Percentiles rank a stretch among this genome's conserved stretches.
Conservation (phyloP, 2,329 filamentous ascomycete species). For the Xylariaceae sp. region DNA sequence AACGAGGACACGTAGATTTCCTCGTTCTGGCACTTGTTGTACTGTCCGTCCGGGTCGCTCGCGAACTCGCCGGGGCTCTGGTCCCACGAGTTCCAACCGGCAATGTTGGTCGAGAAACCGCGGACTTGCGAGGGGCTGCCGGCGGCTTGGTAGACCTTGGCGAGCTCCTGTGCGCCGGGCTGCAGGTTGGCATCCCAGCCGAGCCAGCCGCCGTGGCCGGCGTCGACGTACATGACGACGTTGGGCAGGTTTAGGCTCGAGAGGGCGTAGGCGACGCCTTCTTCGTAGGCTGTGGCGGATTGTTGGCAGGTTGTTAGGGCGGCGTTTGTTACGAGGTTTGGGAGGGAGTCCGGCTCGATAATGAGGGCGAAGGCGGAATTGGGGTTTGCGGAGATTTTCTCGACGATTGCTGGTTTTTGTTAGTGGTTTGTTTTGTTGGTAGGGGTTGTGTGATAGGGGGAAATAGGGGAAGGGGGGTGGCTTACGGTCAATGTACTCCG, state of each 20-base stretch:
- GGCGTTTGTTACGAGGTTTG: conserved; percentile 55
- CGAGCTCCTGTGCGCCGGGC: conserved; percentile 46
- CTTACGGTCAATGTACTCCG: conserved; percentile 46
- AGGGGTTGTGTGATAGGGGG: no score
- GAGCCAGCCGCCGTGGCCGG: conserved; percentile 56
- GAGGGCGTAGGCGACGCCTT: conserved; percentile 49
- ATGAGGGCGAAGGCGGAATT: conserved; percentile 44
- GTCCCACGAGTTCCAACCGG: conserved; percentile 51
- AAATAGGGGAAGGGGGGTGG: no score
- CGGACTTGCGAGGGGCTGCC: conserved; percentile 49
- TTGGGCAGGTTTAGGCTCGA: conserved; percentile 51
- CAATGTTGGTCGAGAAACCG: conserved; percentile 53
- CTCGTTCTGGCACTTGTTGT: conserved; percentile 50
- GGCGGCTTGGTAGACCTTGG: conserved; percentile 47
- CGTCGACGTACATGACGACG: conserved; percentile 55
- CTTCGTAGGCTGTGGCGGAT: conserved; percentile 45
- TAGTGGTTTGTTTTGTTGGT: no score
- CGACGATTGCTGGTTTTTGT: conserved; percentile 39
- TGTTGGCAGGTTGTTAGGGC: conserved; percentile 45
- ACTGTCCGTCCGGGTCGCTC: conserved; percentile 35
- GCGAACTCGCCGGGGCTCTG: conserved; percentile 32
- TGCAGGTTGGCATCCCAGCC: conserved; percentile 53
- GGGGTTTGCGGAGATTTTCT: conserved; percentile 41
- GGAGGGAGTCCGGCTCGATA: conserved; percentile 53
- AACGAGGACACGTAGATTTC: conserved; percentile 60